These are phyloP conservation scores for Mucor plumbeus DNA, from an alignment of 371 early-diverging fungal genomes.

Conservation along the genomic window DNA sequence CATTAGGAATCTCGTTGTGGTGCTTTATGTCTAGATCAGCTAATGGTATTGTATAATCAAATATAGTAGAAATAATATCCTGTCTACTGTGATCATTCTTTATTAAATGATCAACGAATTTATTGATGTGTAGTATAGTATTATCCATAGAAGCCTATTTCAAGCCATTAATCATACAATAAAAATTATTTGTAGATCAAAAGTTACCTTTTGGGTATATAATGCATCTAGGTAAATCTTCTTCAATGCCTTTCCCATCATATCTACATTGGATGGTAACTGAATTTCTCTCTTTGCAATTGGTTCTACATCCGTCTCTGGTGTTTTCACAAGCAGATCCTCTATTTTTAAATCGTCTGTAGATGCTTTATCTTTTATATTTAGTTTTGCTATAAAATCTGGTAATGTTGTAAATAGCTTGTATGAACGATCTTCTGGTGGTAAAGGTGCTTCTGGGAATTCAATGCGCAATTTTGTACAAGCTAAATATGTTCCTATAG, in stretches of 20 bases:
- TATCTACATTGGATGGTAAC: conserved; percentile 14
- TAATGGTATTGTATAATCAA: conserved; percentile 13
- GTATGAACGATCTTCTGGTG: not conserved
- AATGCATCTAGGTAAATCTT: conserved; percentile 22
- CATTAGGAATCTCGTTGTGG: not conserved
- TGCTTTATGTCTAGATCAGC: conserved; percentile 18
- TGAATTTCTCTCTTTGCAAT: not conserved
- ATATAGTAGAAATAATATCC: conserved; percentile 16
- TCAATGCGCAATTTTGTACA: not conserved
- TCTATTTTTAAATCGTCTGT: not conserved
- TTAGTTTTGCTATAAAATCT: not conserved
- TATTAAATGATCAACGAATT: conserved; percentile 13
- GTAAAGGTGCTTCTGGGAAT: not conserved
- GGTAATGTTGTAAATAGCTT: not conserved
- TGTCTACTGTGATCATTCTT: conserved; percentile 9
- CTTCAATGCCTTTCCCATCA: conserved; percentile 19
- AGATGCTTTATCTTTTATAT: not conserved
- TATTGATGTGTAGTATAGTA: conserved; percentile 10
- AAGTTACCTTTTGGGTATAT: conserved; percentile 24
- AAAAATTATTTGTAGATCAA: not conserved
- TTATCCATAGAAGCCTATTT: conserved; percentile 7
- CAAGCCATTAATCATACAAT: not conserved
- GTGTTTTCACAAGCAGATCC: not conserved
- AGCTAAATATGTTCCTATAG: not conserved
- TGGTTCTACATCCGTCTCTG: not conserved